Evolutionary conservation across 176 grass and related monocot genomes (phyloP).

Genomic region (Ensete glaucum): DNA sequence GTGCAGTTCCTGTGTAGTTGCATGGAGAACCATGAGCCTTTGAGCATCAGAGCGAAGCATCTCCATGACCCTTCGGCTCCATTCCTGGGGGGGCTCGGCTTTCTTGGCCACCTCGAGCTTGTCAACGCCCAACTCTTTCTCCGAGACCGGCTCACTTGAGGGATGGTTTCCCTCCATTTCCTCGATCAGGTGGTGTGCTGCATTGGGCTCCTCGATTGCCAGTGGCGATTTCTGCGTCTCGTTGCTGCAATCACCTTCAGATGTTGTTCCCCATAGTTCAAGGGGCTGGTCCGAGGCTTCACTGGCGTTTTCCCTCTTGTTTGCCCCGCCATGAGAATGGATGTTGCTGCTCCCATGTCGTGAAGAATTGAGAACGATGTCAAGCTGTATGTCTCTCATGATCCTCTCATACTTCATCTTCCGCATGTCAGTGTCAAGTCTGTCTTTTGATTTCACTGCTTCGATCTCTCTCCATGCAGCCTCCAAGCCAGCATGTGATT

Average conservation of each 20-base stretch:
- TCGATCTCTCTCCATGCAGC: constrained; percentile 76
- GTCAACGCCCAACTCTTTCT: constrained; percentile 77
- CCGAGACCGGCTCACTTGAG: constrained; percentile 37
- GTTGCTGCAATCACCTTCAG: constrained; percentile 2
- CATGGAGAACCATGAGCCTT: constrained; percentile 46
- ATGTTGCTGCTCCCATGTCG: constrained; percentile 15
- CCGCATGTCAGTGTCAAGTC: constrained; percentile 39
- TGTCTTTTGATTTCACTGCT: constrained; percentile 57
- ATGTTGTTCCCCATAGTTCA: constrained; percentile 11
- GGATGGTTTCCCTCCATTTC: constrained; percentile 29
- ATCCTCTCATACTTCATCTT: constrained; percentile 51
- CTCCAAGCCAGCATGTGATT: constrained; percentile 49
- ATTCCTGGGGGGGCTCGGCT: constrained; percentile 44
- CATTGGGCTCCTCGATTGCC: constrained; percentile 27
- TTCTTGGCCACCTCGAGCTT: constrained; percentile 45
- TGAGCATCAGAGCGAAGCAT: constrained; percentile 50
- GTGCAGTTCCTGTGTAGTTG: constrained; percentile 52
- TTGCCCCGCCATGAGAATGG: constrained; percentile 28
- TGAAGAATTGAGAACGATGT: constrained; percentile 59
- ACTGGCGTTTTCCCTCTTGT: constrained; percentile 19
- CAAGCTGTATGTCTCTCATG: constrained; percentile 86
- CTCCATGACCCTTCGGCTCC: constrained; percentile 68
- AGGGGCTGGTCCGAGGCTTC: neutral
- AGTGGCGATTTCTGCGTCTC: constrained; percentile 19
- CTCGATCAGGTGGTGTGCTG: constrained; percentile 8